Percentiles rank a stretch among this genome's conserved stretches.
phyloP scores from a whole-genome alignment of 805 yeast species.

The Cyberlindnera mycetangii region DNA sequence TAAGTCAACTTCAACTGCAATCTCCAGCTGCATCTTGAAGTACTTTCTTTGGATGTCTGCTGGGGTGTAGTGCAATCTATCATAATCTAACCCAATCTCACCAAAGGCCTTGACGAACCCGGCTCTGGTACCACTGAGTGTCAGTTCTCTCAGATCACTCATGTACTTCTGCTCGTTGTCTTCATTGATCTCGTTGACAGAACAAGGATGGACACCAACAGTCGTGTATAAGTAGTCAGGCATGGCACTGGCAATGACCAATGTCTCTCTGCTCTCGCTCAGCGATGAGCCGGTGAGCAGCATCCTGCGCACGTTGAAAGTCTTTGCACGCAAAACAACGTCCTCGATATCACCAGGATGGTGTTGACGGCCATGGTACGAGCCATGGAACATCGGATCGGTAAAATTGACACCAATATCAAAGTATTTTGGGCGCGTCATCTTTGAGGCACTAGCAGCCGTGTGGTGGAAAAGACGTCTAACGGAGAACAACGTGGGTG shows the following conservation, averaged over 20 bases:
- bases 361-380: constrained; percentile 63
- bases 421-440: constrained; percentile 22
- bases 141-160: constrained; percentile 45
- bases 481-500: constrained; percentile 2
- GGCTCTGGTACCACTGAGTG: constrained; percentile 41
- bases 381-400: constrained; percentile 84
- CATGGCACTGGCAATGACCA: constrained; percentile 44
- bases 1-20: constrained; percentile 53
- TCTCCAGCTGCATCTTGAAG: constrained; percentile 71
- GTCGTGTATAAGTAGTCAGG: constrained; percentile 54
- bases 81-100: constrained; percentile 94
- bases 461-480: constrained; percentile 6
- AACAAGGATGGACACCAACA: constrained; percentile 95
- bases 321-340: constrained; percentile 65
- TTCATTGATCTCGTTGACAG: constrained; percentile 52
- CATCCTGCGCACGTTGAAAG: constrained; percentile 62
- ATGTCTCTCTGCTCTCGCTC: constrained; percentile 59
- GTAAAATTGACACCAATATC: constrained; percentile 76
- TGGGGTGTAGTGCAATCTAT: constrained; percentile 74
- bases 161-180: constrained; percentile 40
- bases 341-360: constrained; percentile 66
- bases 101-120: constrained; percentile 82
- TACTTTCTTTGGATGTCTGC: constrained; percentile 62
- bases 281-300: constrained; percentile 83
- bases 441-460: constrained; percentile 1